phyloP scores from a whole-genome alignment of 441 rosid species.

The Gossypium davidsonii region DNA sequence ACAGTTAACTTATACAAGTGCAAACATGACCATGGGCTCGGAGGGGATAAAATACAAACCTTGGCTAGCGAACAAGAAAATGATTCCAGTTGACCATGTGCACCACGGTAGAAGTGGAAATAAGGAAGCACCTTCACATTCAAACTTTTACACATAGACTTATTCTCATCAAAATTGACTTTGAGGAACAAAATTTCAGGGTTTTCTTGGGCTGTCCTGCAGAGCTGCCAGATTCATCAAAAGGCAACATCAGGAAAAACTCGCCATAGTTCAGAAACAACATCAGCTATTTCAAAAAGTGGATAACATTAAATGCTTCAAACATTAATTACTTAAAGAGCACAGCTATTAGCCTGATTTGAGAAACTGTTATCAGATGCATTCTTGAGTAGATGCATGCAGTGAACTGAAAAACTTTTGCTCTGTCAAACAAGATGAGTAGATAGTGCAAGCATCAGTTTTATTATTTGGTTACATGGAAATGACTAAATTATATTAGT shows the following conservation, averaged over 20 bases:
- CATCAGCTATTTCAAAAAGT: not conserved
- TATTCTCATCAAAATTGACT: conserved; percentile 90
- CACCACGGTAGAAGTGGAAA: conserved; percentile 90
- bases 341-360: not conserved
- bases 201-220: conserved; percentile 74
- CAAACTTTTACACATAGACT: conserved; percentile 89
- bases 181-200: conserved; percentile 74
- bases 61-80: conserved; percentile 94
- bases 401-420: not conserved
- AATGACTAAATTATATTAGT: not conserved
- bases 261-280: not conserved
- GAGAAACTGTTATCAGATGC: not conserved
- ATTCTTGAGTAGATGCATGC: not conserved
- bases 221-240: conserved; percentile 45
- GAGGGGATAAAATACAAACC: conserved; percentile 38
- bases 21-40: not conserved
- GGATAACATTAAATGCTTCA: not conserved
- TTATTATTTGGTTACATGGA: not conserved
- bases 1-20: not conserved
- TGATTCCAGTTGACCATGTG: conserved; percentile 80
- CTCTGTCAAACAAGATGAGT: not conserved
- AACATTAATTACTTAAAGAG: not conserved
- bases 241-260: not conserved
- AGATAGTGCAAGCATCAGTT: not conserved
- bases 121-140: conserved; percentile 88